phyloP scores from a whole-genome alignment of 441 rosid species.

The Gossypium gossypioides region DNA sequence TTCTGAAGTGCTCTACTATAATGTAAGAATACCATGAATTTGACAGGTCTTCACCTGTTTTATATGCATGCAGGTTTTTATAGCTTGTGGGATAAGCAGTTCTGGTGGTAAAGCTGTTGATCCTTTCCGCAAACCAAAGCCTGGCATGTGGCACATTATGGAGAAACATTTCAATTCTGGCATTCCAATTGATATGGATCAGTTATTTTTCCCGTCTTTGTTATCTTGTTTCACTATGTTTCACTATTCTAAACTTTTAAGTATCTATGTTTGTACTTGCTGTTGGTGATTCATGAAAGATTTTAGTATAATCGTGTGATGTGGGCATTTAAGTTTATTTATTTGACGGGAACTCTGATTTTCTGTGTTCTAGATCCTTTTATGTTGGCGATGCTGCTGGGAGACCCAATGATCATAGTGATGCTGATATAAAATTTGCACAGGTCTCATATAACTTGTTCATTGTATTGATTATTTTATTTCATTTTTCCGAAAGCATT shows the following conservation, averaged over 20 bases:
- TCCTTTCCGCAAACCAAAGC: slow-evolving; percentile 71
- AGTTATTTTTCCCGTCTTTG: slow-evolving; percentile 35
- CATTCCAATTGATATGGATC: slow-evolving; percentile 60
- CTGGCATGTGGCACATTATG: slow-evolving; percentile 90
- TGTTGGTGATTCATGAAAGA: background rate
- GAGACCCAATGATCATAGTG: slow-evolving; percentile 66
- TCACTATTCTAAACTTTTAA: background rate
- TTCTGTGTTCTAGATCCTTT: slow-evolving; percentile 48
- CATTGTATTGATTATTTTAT: background rate
- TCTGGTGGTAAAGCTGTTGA: slow-evolving; percentile 47
- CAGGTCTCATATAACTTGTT: slow-evolving; percentile 33
- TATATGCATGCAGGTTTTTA: slow-evolving; percentile 50
- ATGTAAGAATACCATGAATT: background rate
- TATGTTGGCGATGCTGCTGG: slow-evolving; percentile 98
- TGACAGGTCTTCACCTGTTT: slow-evolving; percentile 4
- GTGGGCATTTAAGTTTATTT: background rate
- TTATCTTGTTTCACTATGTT: slow-evolving; percentile 2
- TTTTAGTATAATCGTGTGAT: background rate
- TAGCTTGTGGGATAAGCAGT: slow-evolving; percentile 59
- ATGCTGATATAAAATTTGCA: slow-evolving; percentile 79
- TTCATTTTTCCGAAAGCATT: background rate
- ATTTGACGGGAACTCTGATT: background rate
- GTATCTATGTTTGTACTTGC: background rate
- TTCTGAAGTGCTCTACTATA: background rate
- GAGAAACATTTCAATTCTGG: slow-evolving; percentile 75